Conservation (phyloP, 2,329 filamentous ascomycete species). For the Ascochyta rabiei region DNA sequence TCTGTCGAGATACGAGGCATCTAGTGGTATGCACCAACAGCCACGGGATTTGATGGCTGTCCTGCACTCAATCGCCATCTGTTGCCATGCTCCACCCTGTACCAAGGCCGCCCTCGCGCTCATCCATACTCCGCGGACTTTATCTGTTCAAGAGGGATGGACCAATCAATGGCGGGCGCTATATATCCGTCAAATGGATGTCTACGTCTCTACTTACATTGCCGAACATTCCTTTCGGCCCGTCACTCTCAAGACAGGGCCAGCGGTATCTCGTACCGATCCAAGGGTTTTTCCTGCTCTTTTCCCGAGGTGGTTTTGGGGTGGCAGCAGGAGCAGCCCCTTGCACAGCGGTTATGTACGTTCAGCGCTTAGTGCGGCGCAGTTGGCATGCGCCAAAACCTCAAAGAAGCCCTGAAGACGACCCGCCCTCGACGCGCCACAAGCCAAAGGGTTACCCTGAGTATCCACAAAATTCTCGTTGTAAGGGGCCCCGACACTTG, state of each 20-base stretch:
- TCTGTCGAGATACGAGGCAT: neutral
- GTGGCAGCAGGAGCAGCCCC: slow-evolving; percentile 4
- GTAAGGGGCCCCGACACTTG: neutral
- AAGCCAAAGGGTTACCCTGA: slow-evolving; percentile 6
- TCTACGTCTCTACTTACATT: neutral
- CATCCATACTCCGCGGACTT: neutral
- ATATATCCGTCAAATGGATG: neutral
- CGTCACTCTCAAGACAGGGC: neutral
- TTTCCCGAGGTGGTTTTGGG: neutral
- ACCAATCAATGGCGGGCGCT: neutral
- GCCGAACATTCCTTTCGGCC: slow-evolving; percentile 8
- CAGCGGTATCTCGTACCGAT: neutral
- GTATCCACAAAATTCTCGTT: neutral
- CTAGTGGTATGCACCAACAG: neutral
- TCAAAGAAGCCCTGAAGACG: neutral
- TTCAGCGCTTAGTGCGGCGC: slow-evolving; percentile 16
- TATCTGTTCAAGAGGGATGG: too few relatives aligned
- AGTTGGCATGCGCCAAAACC: slow-evolving; percentile 9
- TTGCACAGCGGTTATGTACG: slow-evolving; percentile 12
- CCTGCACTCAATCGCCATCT: neutral
- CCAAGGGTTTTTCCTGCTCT: neutral
- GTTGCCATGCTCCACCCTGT: too few relatives aligned
- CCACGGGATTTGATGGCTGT: neutral
- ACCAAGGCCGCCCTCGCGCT: neutral
- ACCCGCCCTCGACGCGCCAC: neutral